Evolutionary conservation across 306 rosid genomes (phyloP), one percentile per base, ranked within the genome.

Genomic region (Inga leiocalycina): DNA sequence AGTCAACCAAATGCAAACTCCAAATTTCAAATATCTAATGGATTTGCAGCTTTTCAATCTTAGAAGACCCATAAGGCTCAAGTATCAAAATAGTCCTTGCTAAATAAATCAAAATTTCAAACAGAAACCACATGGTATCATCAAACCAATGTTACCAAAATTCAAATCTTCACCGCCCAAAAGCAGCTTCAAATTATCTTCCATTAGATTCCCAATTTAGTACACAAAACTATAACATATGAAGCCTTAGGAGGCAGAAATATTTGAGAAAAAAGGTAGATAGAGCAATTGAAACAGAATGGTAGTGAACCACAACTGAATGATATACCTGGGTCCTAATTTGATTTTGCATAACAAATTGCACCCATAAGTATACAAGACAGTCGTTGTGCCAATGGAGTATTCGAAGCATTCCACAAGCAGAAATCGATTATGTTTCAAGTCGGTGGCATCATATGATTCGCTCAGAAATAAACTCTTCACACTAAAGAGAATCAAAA

Each of bases 161-260:
- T 9, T 68, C 44, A 35, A 67, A 37, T 66, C 20, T 12, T 52
- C 30, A 69, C 66, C 27, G 43, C 45, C 44, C 10, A 24, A 27
- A n/a, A 69, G 49, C 62, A 79, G 41, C 34, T 52, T 49, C 13
- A 49, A 44, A 74, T 68, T 3, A 43, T 48, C 59, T 76, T 51
- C 54, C 51, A 35, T 80, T 51, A 70, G 57, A 75, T 77, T 81
- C 39, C 76, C 57, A 71, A 71, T 70, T 22, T n/a, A 51, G 51
- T 48, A 62, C 57, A 71, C 35, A 62, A 27, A 24, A 12, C 37
- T 16, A 67, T 44, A 70, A 59, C 24, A 52, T 39, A 22, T 74
- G 49, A 70, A 77, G 52, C 49, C 80, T 65, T 52, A 9, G 51
- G 45, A 77, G 45, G 32, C 65, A 85, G 46, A 4, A 54, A 54